These are phyloP conservation scores for Fraxinus latifolia DNA, from an alignment of 305 asterid genomes.

Conservation along the genomic window DNA sequence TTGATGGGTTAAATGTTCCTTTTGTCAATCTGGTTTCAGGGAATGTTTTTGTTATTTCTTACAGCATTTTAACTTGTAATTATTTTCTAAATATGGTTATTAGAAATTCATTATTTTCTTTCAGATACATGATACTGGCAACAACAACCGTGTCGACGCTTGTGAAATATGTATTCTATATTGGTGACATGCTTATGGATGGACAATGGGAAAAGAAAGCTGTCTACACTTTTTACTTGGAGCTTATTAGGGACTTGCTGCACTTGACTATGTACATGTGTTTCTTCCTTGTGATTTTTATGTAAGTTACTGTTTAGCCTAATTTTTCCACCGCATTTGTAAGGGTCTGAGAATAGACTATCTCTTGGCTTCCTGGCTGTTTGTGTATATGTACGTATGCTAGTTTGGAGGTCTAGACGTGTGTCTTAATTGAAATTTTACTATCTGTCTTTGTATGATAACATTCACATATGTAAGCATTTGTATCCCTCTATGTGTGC, in stretches of 20 bases:
- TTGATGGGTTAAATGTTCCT: background rate
- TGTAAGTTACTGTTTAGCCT: conserved; percentile 54
- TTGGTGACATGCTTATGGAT: conserved; percentile 89
- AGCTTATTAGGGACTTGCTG: conserved; percentile 81
- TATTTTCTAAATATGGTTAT: background rate
- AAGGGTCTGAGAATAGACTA: background rate
- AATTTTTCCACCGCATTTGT: conserved; percentile 6
- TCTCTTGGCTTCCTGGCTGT: background rate
- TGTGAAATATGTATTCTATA: conserved; percentile 76
- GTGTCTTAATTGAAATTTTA: background rate
- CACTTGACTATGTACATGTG: conserved; percentile 91
- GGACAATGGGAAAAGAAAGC: conserved; percentile 98
- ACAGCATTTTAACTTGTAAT: background rate
- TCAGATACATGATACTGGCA: conserved; percentile 84
- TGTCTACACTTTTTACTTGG: conserved; percentile 89
- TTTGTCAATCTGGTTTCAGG: conserved; percentile 1
- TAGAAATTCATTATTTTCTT: conserved; percentile 17
- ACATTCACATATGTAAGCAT: background rate
- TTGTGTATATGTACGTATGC: background rate
- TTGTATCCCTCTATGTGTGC: background rate
- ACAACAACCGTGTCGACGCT: conserved; percentile 74
- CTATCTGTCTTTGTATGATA: background rate
- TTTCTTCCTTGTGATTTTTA: conserved; percentile 84
- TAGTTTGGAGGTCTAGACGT: background rate
- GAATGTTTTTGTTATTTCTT: background rate